Evolutionary conservation across 495 filamentous ascomycete species (phyloP).

Genomic region (Lasiosphaeria ovina): DNA sequence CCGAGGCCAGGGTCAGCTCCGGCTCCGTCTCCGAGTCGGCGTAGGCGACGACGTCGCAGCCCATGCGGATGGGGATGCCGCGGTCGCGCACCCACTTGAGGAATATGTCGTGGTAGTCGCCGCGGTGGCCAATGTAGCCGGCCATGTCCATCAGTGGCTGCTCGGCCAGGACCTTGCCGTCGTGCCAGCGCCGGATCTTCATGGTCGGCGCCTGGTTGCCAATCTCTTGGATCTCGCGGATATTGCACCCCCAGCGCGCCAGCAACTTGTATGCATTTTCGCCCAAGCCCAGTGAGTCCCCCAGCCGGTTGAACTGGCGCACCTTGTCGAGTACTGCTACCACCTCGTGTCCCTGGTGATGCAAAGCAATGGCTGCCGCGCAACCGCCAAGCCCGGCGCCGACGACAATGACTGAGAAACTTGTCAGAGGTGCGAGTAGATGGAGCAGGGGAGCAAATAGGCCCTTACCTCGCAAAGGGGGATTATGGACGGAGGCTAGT

Average conservation of each 20-base stretch:
- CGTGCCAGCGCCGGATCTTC: slow-evolving; percentile 51
- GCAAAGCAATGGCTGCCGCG: slow-evolving; percentile 50
- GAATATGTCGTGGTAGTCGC: slow-evolving; percentile 53
- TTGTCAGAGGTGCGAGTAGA: neutral
- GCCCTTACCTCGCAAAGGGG: slow-evolving; percentile 15
- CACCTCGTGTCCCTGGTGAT: slow-evolving; percentile 52
- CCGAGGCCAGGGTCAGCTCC: slow-evolving; percentile 22
- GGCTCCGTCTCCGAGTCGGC: slow-evolving; percentile 36
- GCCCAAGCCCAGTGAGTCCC: slow-evolving; percentile 51
- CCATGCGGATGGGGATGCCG: slow-evolving; percentile 50
- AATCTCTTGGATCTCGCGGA: slow-evolving; percentile 43
- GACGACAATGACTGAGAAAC: slow-evolving; percentile 42
- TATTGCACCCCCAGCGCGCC: slow-evolving; percentile 44
- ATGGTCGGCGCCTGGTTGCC: slow-evolving; percentile 54
- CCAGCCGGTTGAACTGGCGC: slow-evolving; percentile 46
- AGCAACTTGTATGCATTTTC: slow-evolving; percentile 53
- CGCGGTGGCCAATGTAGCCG: slow-evolving; percentile 52
- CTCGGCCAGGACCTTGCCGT: slow-evolving; percentile 51
- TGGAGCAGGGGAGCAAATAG: neutral
- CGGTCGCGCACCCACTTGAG: slow-evolving; percentile 47
- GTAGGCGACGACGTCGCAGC: slow-evolving; percentile 45
- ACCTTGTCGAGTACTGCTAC: slow-evolving; percentile 49
- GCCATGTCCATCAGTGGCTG: slow-evolving; percentile 59
- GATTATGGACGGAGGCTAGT: slow-evolving; percentile 10
- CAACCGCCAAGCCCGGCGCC: slow-evolving; percentile 57